Evolutionary conservation across 1,284 basidiomycete genomes (phyloP), one percentile per base, ranked within the genome.

Genomic region (Pseudozyma flocculosa): DNA sequence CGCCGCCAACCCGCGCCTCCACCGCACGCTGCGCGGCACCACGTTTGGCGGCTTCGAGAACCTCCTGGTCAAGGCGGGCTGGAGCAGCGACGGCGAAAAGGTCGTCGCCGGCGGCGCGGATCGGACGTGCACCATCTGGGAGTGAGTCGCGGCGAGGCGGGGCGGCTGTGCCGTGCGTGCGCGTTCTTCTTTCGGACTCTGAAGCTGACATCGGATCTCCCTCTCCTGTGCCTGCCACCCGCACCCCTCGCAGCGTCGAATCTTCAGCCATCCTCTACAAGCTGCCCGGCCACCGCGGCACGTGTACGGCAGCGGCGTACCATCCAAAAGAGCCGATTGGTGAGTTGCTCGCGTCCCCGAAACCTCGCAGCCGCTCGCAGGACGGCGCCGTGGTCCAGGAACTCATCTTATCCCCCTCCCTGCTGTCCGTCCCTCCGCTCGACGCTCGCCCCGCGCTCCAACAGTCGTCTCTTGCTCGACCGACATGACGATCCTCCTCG

Each of bases 261-360:
- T 61, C 53, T 22, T 54, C 55, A 29, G 51, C 59, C 17, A 70
- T 76, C 5, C 43, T 75, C 38, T 76, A 73, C 57, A 77, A 77
- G 52, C 55, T 78, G 21, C 76, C 76, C 2, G 76, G 76, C 4
- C 76, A 78, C 48, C 67, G 61, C 49, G 76, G 76, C 3, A 75
- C 75, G 1, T 73, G 71, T 40, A 78, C 76, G 1, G 70, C 73
- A 2, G 70, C 71, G 11, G 67, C 64, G n/a, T 63, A 75, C 41
- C 76, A 78, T 58, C 76, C 76, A 1, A 59, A 44, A 21, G 75
- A 78, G 50, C 74, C 76, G 3, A 70, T 78, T 46, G 63, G 65
- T 55, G 44, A 46, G 48, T 63, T 23, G 15, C 5, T 45, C 22
- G 45, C 22, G 40, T 43, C 39, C 22, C 45, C n/a, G n/a, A n/a